Evolutionary conservation across 345 rosid species (phyloP).

Genomic region (Angophora floribunda): DNA sequence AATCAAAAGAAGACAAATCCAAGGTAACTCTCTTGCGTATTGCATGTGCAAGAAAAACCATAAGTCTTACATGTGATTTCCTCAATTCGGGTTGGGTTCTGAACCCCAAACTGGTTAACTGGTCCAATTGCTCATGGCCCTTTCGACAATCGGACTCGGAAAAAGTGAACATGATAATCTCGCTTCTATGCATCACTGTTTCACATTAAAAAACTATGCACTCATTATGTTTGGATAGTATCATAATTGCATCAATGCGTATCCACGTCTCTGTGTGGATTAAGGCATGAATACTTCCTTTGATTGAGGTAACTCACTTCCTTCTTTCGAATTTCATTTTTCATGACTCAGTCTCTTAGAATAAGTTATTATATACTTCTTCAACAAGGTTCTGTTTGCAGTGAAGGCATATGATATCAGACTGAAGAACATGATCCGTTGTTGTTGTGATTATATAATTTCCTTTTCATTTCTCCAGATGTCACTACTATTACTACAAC

Average conservation of each 20-base stretch:
- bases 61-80: neutral
- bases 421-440: neutral
- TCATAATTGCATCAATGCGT: too few relatives aligned
- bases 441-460: too few relatives aligned
- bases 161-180: neutral
- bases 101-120: neutral
- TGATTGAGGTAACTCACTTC: neutral
- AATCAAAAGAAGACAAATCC: conserved; percentile 11
- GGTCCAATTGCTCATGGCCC: neutral
- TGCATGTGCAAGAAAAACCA: neutral
- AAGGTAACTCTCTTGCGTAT: neutral
- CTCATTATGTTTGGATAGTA: too few relatives aligned
- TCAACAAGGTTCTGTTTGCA: too few relatives aligned
- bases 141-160: neutral
- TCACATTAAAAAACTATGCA: too few relatives aligned
- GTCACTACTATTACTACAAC: neutral
- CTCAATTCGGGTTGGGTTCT: neutral
- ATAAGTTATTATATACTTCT: neutral
- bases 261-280: neutral
- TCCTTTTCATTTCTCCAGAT: neutral
- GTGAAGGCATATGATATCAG: neutral
- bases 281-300: neutral
- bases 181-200: neutral
- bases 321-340: neutral
- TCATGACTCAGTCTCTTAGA: neutral